A percentile compares a stretch with the other conserved stretches of the same genome.
These are phyloP conservation scores for carrot (Daucus carota) DNA, from an alignment of 129 eudicot genomes.

Conservation along the genomic window DNA sequence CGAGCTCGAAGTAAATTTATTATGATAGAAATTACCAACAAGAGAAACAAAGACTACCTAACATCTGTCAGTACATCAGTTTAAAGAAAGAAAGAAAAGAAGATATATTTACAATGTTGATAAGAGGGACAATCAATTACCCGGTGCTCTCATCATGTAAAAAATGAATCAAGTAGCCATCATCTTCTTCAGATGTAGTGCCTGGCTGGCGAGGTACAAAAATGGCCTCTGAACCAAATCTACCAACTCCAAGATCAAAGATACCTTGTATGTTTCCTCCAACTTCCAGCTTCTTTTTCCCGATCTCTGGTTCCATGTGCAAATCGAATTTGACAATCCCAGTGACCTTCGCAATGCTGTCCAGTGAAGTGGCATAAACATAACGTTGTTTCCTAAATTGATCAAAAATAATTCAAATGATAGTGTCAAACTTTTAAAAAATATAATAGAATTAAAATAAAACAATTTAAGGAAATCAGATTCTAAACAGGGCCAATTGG, in stretches of 20 bases:
- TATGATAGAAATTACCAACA: not conserved
- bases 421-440: not conserved
- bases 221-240: constrained; percentile 88
- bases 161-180: constrained; percentile 87
- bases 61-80: not conserved
- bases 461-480: not conserved
- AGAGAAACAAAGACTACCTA: not conserved
- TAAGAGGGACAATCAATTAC: constrained; percentile 32
- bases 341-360: constrained; percentile 73
- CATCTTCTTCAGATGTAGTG: constrained; percentile 70
- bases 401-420: not conserved
- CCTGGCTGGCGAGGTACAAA: constrained; percentile 74
- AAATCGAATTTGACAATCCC: constrained; percentile 87
- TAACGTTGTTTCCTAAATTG: constrained; percentile 77
- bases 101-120: not conserved
- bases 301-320: constrained; percentile 69
- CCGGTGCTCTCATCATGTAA: constrained; percentile 83
- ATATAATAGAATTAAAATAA: not conserved
- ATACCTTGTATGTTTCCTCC: constrained; percentile 86
- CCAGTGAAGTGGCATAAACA: constrained; percentile 75
- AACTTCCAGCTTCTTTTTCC: constrained; percentile 65
- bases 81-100: not conserved
- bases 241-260: constrained; percentile 72
- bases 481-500: not conserved
- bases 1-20: too few species aligned